These are phyloP conservation scores for Sporothrix mexicana DNA, from an alignment of 2,329 filamentous ascomycete genomes.

Conservation along the genomic window DNA sequence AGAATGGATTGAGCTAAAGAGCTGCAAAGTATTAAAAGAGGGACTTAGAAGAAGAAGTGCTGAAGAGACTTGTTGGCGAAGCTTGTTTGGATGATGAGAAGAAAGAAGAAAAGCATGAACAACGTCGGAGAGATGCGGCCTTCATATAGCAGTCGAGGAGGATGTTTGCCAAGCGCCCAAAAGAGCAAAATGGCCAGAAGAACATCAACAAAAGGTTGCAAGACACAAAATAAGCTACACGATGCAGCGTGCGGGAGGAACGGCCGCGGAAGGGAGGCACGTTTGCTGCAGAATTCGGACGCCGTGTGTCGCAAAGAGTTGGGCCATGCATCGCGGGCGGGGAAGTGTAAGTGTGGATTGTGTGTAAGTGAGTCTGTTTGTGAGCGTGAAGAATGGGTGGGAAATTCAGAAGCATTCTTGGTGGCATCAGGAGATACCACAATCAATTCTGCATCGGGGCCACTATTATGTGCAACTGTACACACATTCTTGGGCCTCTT, in stretches of 20 bases:
- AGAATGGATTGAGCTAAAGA: conserved; percentile 23
- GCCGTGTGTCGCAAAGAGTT: no score
- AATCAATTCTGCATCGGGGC: conserved; percentile 9
- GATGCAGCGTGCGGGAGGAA: conserved; percentile 2
- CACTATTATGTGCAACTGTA: neutral
- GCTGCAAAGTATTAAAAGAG: conserved; percentile 22
- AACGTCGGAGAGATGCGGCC: conserved; percentile 37
- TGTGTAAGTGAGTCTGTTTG: neutral
- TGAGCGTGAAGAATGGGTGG: conserved; percentile 26
- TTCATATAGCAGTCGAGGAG: conserved; percentile 25
- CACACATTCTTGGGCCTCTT: conserved; percentile 19
- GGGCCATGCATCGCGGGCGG: no score
- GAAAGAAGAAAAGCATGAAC: conserved; percentile 9
- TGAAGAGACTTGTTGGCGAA: neutral
- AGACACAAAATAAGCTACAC: conserved; percentile 4
- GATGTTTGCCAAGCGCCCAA: conserved; percentile 3
- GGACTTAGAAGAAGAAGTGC: conserved; percentile 1
- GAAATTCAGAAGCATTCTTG: conserved; percentile 28
- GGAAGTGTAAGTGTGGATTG: neutral
- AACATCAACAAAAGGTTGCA: conserved; percentile 11
- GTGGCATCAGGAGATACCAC: conserved; percentile 8
- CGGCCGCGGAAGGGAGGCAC: conserved; percentile 4
- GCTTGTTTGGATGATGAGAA: conserved; percentile 17
- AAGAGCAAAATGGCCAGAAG: neutral
- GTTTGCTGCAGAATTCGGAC: conserved; percentile 12